Conservation (phyloP, 2,329 filamentous ascomycete species). For the Thelonectria rubi region DNA sequence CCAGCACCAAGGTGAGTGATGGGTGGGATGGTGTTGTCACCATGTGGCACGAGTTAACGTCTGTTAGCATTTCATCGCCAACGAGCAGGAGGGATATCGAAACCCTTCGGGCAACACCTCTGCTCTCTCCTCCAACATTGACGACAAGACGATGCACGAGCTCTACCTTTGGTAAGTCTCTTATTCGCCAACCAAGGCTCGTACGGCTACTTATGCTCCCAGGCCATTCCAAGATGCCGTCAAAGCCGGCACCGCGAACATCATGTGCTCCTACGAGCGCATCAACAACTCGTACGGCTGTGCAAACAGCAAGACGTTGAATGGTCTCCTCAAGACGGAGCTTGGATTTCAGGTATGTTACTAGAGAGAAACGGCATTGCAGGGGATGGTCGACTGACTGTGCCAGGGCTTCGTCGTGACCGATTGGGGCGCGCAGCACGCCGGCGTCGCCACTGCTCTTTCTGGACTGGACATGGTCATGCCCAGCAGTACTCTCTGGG, state of each 20-base stretch:
- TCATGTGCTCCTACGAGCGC: constrained; percentile 15
- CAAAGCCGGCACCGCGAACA: constrained; percentile 1
- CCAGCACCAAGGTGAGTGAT: constrained; percentile 11
- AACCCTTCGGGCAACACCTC: constrained; percentile 30
- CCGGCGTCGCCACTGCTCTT: constrained; percentile 59
- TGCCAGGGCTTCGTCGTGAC: constrained; percentile 68
- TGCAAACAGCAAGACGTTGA: constrained; percentile 7
- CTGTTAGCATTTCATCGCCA: constrained; percentile 2
- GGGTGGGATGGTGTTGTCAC: background rate
- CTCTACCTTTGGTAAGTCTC: constrained; percentile 6
- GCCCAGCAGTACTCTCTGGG: constrained; percentile 58
- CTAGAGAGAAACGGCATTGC: background rate
- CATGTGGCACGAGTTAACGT: background rate
- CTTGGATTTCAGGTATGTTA: constrained; percentile 7
- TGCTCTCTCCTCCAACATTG: constrained; percentile 5
- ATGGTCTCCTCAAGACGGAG: constrained; percentile 7
- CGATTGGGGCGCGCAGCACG: constrained; percentile 75
- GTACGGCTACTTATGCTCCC: background rate
- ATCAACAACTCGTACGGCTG: constrained; percentile 12
- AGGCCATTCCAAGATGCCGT: constrained; percentile 14
- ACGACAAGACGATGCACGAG: constrained; percentile 10
- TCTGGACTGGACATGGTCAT: constrained; percentile 76
- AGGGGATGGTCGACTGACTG: background rate
- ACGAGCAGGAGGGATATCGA: constrained; percentile 68
- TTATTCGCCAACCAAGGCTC: background rate